Evolutionary conservation across 2,329 filamentous ascomycete species (phyloP).

Genomic region (Fusarium clavum): DNA sequence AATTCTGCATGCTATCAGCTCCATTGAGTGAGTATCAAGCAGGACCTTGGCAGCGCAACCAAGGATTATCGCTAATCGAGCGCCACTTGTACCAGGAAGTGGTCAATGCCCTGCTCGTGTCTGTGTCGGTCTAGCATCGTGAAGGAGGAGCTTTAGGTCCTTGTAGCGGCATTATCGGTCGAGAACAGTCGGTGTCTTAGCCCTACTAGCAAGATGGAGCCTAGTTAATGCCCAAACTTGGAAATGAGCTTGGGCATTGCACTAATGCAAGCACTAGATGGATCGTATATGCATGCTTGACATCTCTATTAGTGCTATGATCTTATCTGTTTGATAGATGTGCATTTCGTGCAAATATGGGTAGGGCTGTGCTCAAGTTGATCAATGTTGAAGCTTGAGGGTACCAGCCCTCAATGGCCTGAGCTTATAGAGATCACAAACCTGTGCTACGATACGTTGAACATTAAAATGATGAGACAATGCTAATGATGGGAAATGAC

Average conservation of each 20-base stretch:
- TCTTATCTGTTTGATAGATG: background rate
- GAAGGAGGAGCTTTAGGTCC: background rate
- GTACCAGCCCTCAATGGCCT: background rate
- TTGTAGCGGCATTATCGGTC: background rate
- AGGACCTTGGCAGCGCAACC: background rate
- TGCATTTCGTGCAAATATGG: background rate
- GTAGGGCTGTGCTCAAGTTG: background rate
- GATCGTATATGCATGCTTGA: background rate
- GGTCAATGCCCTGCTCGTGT: background rate
- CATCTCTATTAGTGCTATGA: background rate
- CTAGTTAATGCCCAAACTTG: background rate
- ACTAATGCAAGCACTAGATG: background rate
- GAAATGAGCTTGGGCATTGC: background rate
- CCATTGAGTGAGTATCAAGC: background rate
- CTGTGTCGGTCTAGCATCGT: background rate
- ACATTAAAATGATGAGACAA: background rate
- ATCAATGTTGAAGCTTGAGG: background rate
- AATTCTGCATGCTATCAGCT: background rate
- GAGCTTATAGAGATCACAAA: background rate
- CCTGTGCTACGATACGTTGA: too few relatives aligned
- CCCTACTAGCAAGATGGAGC: background rate
- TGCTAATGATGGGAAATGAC: background rate
- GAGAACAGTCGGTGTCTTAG: background rate
- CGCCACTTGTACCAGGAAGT: background rate
- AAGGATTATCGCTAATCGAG: slow-evolving; percentile 8